phyloP scores from a whole-genome alignment of 805 yeast species.

The Tetrapisispora taiwanensis region DNA sequence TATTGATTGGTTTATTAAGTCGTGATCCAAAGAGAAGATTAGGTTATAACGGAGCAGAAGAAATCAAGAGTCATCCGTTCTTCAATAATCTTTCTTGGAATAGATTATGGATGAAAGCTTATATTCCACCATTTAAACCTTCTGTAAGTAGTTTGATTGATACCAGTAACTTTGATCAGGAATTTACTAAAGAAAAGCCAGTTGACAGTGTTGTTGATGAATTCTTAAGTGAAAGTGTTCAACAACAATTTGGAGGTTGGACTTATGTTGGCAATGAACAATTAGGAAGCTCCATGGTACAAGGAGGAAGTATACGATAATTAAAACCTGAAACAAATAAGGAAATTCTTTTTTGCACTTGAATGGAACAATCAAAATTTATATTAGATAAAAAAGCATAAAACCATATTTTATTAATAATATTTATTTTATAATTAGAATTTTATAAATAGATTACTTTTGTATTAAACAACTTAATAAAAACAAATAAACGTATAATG shows the following conservation, averaged over 20 bases:
- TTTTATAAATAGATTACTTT: no score
- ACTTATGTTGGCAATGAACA: constrained; percentile 72
- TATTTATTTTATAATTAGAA: no score
- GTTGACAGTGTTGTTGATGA: constrained; percentile 93
- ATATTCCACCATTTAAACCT: constrained; percentile 93
- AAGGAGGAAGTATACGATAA: constrained; percentile 25
- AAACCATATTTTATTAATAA: no score
- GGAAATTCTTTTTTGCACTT: no score
- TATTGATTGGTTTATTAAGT: constrained; percentile 61
- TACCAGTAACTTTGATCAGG: constrained; percentile 87
- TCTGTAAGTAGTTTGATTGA: constrained; percentile 76
- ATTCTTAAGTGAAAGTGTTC: constrained; percentile 86
- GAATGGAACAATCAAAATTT: no score
- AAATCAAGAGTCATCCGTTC: constrained; percentile 75
- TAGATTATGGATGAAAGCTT: constrained; percentile 70
- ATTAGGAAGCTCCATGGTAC: constrained; percentile 28
- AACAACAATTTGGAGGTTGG: constrained; percentile 98
- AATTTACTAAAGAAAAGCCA: constrained; percentile 87
- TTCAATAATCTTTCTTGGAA: constrained; percentile 87
- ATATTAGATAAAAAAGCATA: no score
- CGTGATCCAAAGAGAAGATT: constrained; percentile 79
- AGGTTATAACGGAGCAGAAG: constrained; percentile 71
- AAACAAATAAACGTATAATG: no score
- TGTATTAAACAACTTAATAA: no score
- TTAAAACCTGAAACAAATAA: no score